These are phyloP conservation scores for Solanum corneliomulleri DNA, from an alignment of 257 asterid species.

Conservation along the genomic window DNA sequence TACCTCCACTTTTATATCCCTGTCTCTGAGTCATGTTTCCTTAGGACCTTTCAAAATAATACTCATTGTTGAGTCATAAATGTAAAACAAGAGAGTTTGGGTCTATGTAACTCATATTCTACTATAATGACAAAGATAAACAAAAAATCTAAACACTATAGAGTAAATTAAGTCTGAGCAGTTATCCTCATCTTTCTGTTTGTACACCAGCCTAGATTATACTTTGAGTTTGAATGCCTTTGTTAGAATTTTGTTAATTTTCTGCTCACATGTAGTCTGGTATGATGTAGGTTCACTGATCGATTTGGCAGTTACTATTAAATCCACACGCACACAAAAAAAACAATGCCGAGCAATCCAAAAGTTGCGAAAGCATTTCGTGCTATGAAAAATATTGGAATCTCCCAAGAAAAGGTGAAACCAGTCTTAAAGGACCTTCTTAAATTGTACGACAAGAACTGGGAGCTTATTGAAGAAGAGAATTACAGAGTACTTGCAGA, in stretches of 20 bases:
- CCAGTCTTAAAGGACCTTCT: constrained; percentile 64
- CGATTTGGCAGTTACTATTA: constrained; percentile 8
- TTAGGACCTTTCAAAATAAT: neutral
- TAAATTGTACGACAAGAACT: constrained; percentile 53
- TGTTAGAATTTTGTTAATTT: neutral
- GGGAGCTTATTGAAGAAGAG: constrained; percentile 80
- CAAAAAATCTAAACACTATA: neutral
- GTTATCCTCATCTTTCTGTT: neutral
- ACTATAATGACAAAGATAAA: neutral
- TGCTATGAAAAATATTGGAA: constrained; percentile 72
- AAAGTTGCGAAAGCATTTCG: constrained; percentile 45
- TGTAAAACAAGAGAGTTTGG: neutral
- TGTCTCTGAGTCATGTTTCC: neutral
- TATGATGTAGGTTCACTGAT: constrained; percentile 5
- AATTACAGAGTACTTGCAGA: constrained; percentile 76
- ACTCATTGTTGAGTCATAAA: neutral
- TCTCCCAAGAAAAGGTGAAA: constrained; percentile 50
- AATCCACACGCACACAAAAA: neutral
- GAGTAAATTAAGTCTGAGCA: neutral
- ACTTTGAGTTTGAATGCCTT: neutral
- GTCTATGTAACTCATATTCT: neutral
- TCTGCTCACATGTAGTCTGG: neutral
- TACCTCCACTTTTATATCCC: neutral
- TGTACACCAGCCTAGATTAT: neutral
- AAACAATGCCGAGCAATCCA: constrained; percentile 31